These are phyloP conservation scores for Aspergillus hancockii DNA, from an alignment of 495 filamentous ascomycete species.

Conservation along the genomic window DNA sequence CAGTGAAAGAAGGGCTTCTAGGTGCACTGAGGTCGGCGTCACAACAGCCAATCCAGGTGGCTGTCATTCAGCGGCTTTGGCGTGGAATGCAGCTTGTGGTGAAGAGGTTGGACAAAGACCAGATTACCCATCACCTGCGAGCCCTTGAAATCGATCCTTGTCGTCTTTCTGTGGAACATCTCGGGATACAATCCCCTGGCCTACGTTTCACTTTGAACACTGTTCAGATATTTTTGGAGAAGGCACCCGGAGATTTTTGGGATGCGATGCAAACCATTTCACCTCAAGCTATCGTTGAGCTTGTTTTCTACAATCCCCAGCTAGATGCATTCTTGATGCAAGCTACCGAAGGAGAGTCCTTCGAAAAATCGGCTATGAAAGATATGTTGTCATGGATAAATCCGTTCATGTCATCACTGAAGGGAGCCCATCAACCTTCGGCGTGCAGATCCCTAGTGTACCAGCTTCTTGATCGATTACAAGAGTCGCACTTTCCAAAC, in stretches of 20 bases:
- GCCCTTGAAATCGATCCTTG: conserved; percentile 79
- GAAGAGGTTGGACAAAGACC: conserved; percentile 65
- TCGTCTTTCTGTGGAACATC: conserved; percentile 72
- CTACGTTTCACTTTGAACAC: conserved; percentile 64
- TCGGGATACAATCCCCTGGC: conserved; percentile 59
- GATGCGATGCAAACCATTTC: conserved; percentile 78
- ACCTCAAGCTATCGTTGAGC: conserved; percentile 70
- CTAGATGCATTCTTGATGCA: conserved; percentile 60
- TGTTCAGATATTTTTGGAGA: conserved; percentile 66
- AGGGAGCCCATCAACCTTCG: conserved; percentile 65
- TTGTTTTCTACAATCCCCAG: conserved; percentile 70
- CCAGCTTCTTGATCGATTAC: conserved; percentile 68
- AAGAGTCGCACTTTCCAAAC: conserved; percentile 48
- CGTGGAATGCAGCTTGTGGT: conserved; percentile 70
- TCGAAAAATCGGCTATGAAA: conserved; percentile 55
- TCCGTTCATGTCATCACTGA: conserved; percentile 75
- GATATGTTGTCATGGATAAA: conserved; percentile 71
- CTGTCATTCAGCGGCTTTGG: conserved; percentile 70
- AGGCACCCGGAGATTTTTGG: conserved; percentile 80
- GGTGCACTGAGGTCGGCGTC: conserved; percentile 38
- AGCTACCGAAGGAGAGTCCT: conserved; percentile 55
- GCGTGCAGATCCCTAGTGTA: conserved; percentile 69
- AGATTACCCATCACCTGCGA: conserved; percentile 75
- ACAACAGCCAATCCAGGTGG: conserved; percentile 48
- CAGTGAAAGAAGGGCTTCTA: conserved; percentile 65